These are phyloP conservation scores for Ustilago bromivora DNA, from an alignment of 1,284 basidiomycete genomes.

Conservation along the genomic window DNA sequence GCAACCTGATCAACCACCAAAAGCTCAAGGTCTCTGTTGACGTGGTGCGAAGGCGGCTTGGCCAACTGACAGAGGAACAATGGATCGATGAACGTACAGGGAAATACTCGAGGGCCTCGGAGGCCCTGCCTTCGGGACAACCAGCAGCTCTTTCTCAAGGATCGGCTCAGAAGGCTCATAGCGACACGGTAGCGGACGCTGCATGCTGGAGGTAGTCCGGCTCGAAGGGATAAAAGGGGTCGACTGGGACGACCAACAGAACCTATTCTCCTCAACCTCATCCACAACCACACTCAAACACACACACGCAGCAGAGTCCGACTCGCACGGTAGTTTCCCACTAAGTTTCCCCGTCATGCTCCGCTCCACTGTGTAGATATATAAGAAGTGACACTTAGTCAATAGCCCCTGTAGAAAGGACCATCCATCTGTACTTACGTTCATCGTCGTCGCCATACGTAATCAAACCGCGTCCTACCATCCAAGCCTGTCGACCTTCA, in stretches of 20 bases:
- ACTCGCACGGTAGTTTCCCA: neutral
- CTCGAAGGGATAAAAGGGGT: constrained; percentile 2
- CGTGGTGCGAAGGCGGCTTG: neutral
- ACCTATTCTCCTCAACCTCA: neutral
- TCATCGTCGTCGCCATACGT: too few relatives aligned
- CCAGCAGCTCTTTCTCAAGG: neutral
- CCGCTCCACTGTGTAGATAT: too few relatives aligned
- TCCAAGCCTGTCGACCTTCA: neutral
- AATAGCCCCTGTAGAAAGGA: too few relatives aligned
- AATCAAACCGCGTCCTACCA: too few relatives aligned
- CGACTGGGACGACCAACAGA: neutral
- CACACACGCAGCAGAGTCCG: neutral
- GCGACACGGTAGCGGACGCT: neutral
- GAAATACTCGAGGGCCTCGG: neutral
- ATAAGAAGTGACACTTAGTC: too few relatives aligned
- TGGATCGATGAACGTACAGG: neutral
- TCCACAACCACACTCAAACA: neutral
- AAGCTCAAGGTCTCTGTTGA: neutral
- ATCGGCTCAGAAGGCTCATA: neutral
- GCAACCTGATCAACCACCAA: neutral
- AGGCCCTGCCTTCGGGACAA: neutral
- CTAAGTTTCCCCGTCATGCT: too few relatives aligned
- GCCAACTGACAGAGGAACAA: neutral
- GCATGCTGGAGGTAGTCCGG: neutral
- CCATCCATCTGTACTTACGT: too few relatives aligned